Evolutionary conservation across 106 monocot genomes (phyloP).

Genomic region (Alisma plantagoaquatica): DNA sequence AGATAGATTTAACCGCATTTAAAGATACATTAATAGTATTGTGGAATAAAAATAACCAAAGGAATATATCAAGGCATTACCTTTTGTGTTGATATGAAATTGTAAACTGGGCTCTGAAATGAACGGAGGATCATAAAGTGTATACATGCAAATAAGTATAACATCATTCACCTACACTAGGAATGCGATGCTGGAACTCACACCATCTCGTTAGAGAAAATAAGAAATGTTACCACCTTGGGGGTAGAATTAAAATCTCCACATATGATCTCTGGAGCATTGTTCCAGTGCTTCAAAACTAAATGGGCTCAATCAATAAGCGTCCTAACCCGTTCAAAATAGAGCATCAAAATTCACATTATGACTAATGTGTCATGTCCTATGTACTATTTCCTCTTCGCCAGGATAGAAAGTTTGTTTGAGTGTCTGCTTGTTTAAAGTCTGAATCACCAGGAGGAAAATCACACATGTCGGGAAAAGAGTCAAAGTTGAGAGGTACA

Average conservation of each 20-base stretch:
- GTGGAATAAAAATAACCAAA: no score
- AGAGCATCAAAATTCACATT: not conserved
- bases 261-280: constrained; percentile 73
- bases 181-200: not conserved
- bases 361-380: no score
- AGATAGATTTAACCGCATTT: constrained; percentile 61
- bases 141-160: no score
- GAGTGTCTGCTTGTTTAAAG: no score
- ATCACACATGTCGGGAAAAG: no score
- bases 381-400: no score
- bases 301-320: constrained; percentile 48
- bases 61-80: no score
- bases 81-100: constrained; percentile 56
- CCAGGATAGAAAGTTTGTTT: no score
- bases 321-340: constrained; percentile 41
- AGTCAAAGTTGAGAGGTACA: no score
- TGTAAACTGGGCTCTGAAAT: constrained; percentile 70
- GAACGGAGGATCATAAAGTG: constrained; percentile 13
- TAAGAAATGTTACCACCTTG: constrained; percentile 23
- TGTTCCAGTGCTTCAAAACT: constrained; percentile 53
- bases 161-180: no score
- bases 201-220: not conserved
- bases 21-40: no score
- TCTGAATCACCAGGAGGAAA: no score
- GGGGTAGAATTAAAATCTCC: constrained; percentile 84